phyloP scores from a whole-genome alignment of 495 filamentous ascomycete species.

The Xylaria venustula region DNA sequence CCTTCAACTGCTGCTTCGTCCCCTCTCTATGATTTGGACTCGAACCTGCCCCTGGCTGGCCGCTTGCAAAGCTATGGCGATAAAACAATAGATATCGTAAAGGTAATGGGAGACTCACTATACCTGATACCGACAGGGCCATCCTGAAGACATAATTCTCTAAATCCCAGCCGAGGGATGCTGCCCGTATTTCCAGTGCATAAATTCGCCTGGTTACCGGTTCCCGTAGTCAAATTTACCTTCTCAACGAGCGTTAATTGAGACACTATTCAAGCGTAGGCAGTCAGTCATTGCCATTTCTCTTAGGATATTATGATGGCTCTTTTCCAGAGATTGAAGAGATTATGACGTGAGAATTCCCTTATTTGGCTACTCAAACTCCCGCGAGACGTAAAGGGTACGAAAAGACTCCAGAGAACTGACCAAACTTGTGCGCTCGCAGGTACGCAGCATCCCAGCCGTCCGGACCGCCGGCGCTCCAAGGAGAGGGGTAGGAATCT shows the following conservation, averaged over 20 bases:
- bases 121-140: slow-evolving; percentile 48
- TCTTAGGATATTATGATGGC: too few species aligned
- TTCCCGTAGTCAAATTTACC: slow-evolving; percentile 71
- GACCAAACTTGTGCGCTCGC: slow-evolving; percentile 63
- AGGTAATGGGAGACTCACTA: slow-evolving; percentile 34
- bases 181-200: slow-evolving; percentile 75
- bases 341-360: too few species aligned
- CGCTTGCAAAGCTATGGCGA: too few species aligned
- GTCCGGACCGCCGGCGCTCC: slow-evolving; percentile 59
- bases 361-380: too few species aligned
- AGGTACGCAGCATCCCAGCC: slow-evolving; percentile 77
- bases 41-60: too few species aligned
- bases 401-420: too few species aligned
- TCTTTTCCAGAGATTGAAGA: too few species aligned
- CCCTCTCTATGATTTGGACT: background rate
- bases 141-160: slow-evolving; percentile 50
- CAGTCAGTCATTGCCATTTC: too few species aligned
- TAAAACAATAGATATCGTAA: too few species aligned
- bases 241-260: slow-evolving; percentile 82
- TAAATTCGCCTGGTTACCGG: slow-evolving; percentile 67
- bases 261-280: slow-evolving; percentile 41
- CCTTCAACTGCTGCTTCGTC: background rate
- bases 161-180: slow-evolving; percentile 44
- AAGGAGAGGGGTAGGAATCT: slow-evolving; percentile 73
- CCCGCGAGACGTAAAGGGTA: too few species aligned